These are phyloP conservation scores for Phytophthora niederhauseri DNA, from an alignment of 352 stramenopile species.

Conservation along the genomic window DNA sequence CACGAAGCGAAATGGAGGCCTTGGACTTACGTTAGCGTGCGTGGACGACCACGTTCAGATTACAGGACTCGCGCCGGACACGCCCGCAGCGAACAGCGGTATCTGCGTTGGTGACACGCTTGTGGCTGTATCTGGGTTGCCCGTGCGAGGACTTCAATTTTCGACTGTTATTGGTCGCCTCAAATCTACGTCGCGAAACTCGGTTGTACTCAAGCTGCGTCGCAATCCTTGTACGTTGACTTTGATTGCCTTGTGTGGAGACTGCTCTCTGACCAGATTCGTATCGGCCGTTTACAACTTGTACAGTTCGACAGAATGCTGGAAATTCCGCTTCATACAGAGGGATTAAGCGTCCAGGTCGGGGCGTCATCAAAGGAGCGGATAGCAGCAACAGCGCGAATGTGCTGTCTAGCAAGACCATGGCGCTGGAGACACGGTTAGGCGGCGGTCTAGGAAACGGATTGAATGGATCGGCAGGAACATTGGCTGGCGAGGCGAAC, in stretches of 20 bases:
- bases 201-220: slow-evolving; percentile 79
- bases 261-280: slow-evolving; percentile 14
- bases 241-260: neutral
- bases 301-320: slow-evolving; percentile 69
- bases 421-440: slow-evolving; percentile 75
- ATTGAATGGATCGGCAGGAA: slow-evolving; percentile 29
- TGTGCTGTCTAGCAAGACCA: slow-evolving; percentile 71
- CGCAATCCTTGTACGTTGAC: slow-evolving; percentile 79
- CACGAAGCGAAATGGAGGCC: slow-evolving; percentile 77
- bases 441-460: slow-evolving; percentile 45
- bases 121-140: slow-evolving; percentile 71
- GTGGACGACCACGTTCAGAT: slow-evolving; percentile 89
- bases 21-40: slow-evolving; percentile 77
- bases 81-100: slow-evolving; percentile 68
- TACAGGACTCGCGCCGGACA: slow-evolving; percentile 74
- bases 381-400: slow-evolving; percentile 79
- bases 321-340: slow-evolving; percentile 57
- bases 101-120: slow-evolving; percentile 85
- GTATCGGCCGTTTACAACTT: slow-evolving; percentile 11
- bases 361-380: slow-evolving; percentile 50
- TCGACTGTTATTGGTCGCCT: slow-evolving; percentile 81
- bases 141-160: slow-evolving; percentile 80
- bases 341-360: slow-evolving; percentile 62
- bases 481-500: slow-evolving; percentile 20
- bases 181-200: slow-evolving; percentile 82